Base-by-base conservation (phyloP, 2,329 filamentous ascomycete genomes). In the Colletotrichum spinosum region DNA sequence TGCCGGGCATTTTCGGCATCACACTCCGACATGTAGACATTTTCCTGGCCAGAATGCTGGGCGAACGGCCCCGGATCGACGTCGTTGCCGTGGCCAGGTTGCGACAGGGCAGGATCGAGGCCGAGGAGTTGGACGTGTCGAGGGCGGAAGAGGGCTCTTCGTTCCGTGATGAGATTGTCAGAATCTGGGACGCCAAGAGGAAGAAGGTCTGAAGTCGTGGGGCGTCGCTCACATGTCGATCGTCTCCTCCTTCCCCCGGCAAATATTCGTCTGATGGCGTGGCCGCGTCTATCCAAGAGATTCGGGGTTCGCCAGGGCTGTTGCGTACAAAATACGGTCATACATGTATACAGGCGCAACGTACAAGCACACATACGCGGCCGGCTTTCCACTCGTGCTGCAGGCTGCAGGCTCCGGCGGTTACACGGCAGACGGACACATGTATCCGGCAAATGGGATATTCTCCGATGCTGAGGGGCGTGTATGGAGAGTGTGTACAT, bases 11-110 rank as follows among this genome's bases (percentile, higher is more conserved):
- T 11, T 1, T 57, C 1, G 65, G 53, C 0, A 53, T 66, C 33
- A 54, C 39, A 9, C 25, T 64, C 10, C 17, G 61, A 44, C 39
- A n/a, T 7, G 25, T 45, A 2, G 55, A 67, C 11, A 8, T 61
- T 1, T 12, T 17, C 0, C 48, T 42, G n/a, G 51, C 65, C 12
- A 52, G 38, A 37, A 49, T 17, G 1, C 61, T 67, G 61, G 61
- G 65, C 5, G 65, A 67, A 35, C 51, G 65, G 6, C 52, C 52
- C 13, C 6, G 13, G 12, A 38, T 33, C 11, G 61, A 67, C 12
- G 52, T 65, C 1, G 65, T 67, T 15, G 61, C 65, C 2, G 61
- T 52, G 25, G 65, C 65, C 12, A 51, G 65, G 52, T 15, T 41
- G 2, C 34, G 48, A 11, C 65, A 66, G 37, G 65, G 65, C 3